Evolutionary conservation across 306 rosid genomes (phyloP), one percentile per base, ranked within the genome.

Genomic region (Acacia crassicarpa): DNA sequence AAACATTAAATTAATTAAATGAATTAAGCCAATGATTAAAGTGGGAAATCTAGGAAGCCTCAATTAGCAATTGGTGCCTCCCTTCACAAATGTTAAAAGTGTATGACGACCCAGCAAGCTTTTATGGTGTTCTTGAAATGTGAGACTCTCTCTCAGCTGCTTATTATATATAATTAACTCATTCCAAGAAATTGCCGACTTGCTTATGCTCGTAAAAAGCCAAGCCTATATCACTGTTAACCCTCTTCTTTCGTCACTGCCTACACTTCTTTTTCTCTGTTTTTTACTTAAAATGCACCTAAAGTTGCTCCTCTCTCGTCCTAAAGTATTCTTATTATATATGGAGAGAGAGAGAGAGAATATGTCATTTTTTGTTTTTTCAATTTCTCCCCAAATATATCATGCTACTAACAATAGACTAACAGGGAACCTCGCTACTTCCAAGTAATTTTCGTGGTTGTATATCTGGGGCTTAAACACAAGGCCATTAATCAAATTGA

Each of bases 171-270:
- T 35, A 66, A 77, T 0, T 53, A 17, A 53, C 62, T 56, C 77
- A 72, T 76, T 83, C 78, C 79, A 80, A 83, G 84, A 72, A 75
- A 74, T 75, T 69, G 58, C 78, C 74, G 80, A 81, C 66, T 78
- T 81, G 45, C 54, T 72, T 77, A 11, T 72, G 71, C 45, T 73
- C 75, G 27, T 59, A 44, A 81, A 78, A 81, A 32, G 83, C 43
- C 53, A 74, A 45, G 74, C 76, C 85, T 83, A 78, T 6, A 22
- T n/a, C 5, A 58, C 6, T 58, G 32, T 9, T 5, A 81, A 53
- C 2, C 6, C 65, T 27, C 53, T 40, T 59, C 70, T 71, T 80
- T 54, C 70, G 77, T 82, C 33, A 2, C 38, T 49, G 15, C 32
- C 75, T 63, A 58, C 1, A 54, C 0, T 54, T 76, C 45, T 43